A percentile compares a stretch with the other conserved stretches of the same genome.
These are phyloP conservation scores for Leccinum huronense DNA, from an alignment of 1,284 basidiomycete species.

Conservation along the genomic window DNA sequence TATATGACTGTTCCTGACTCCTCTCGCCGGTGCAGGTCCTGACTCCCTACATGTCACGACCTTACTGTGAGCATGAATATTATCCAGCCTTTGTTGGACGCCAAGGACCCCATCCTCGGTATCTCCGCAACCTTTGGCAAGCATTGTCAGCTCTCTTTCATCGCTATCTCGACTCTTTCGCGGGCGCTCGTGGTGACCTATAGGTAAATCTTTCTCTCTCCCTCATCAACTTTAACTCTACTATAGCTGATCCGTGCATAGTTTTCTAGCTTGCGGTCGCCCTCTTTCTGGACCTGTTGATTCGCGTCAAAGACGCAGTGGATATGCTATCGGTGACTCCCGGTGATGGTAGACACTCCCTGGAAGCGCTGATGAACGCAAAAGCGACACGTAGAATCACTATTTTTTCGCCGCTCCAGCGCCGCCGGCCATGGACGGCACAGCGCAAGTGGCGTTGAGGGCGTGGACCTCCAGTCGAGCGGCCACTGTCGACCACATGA, in stretches of 20 bases:
- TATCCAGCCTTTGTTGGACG: constrained; percentile 29
- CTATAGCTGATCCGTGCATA: too few species aligned
- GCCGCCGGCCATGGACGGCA: constrained; percentile 20
- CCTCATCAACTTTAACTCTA: too few species aligned
- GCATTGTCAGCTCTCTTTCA: constrained; percentile 31
- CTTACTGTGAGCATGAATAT: background rate
- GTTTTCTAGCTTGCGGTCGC: constrained; percentile 41
- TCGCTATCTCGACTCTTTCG: constrained; percentile 39
- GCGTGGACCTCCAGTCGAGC: constrained; percentile 47
- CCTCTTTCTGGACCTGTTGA: constrained; percentile 40
- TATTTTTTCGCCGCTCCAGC: constrained; percentile 38
- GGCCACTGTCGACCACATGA: constrained; percentile 26
- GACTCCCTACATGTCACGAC: background rate
- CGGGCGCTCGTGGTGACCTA: constrained; percentile 33
- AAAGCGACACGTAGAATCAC: constrained; percentile 32
- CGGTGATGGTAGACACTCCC: constrained; percentile 31
- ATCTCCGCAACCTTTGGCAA: constrained; percentile 40
- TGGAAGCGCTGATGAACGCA: constrained; percentile 39
- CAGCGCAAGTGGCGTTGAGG: constrained; percentile 34
- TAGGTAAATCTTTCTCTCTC: too few species aligned
- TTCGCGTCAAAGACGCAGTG: constrained; percentile 42
- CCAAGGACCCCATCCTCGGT: constrained; percentile 29
- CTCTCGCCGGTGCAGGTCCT: too few species aligned
- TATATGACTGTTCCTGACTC: background rate
- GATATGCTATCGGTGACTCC: constrained; percentile 43